Evolutionary conservation across 441 rosid species (phyloP), one percentile per base, ranked within the genome.

Genomic region (Francoa sonchifolia): DNA sequence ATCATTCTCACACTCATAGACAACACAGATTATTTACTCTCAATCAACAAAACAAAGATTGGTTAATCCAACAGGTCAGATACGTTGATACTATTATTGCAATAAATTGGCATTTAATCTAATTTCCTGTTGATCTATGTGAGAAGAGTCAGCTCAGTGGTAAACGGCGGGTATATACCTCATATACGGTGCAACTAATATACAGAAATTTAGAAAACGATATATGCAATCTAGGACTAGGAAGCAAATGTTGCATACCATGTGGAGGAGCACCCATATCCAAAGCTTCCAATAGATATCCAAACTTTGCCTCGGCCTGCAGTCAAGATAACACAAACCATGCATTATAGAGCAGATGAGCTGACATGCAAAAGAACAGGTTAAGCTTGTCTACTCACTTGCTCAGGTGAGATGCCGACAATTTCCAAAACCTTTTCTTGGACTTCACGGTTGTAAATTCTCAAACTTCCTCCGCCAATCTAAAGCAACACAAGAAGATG

Each of bases 191-290:
- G 19, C 12, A 37, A 16, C 19, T 20, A 17, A 18, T 18, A 6
- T 18, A 5, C 16, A 37, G 4, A 10, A 10, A 30, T 9, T 14
- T 11, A 30, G 34, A 8, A 12, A 29, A 29, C n/a, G 8, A 5
- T 3, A 29, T 29, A 1, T 10, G 11, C 13, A 10, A 15, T 30
- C 2, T 30, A 7, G 34, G n/a, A n/a, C n/a, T n/a, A n/a, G n/a
- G n/a, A n/a, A n/a, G n/a, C n/a, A n/a, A 19, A 15, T 10, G 19
- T 54, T 42, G 19, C 64, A 34, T 71, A 84, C 97, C 97, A 56
- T 84, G 94, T 31, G 97, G 97, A 44, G 97, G 97, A 55, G 97
- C 97, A 56, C 98, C 98, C 75, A 85, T 85, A 57, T 89, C 94
- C 39, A 89, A 72, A 57, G 92, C 95, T 72, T 89, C 97, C 38